phyloP scores from a whole-genome alignment of 495 filamentous ascomycete genomes.

The Trichoderma virens region DNA sequence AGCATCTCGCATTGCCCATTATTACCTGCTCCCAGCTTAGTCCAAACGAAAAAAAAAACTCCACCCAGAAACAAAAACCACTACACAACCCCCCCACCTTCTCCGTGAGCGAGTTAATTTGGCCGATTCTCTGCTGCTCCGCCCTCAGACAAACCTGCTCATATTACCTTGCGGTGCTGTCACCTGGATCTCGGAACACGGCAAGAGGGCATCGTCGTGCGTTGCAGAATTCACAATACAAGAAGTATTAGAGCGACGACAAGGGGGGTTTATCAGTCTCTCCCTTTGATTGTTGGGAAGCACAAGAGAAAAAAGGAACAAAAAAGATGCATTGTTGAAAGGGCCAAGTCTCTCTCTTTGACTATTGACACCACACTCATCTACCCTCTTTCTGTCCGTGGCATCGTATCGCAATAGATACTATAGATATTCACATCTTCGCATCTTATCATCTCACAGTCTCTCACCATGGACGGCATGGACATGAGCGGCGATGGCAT shows the following conservation, averaged over 20 bases:
- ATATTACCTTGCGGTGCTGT: neutral
- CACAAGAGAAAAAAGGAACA: too few species aligned
- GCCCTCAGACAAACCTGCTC: conserved; percentile 6
- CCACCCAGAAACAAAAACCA: neutral
- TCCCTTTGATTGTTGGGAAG: neutral
- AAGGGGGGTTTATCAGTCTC: too few species aligned
- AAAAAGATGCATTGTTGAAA: too few species aligned
- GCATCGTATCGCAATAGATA: too few species aligned
- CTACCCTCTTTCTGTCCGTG: too few species aligned
- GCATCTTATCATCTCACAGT: neutral
- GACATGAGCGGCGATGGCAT: conserved; percentile 22
- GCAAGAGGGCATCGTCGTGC: neutral
- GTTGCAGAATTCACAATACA: too few species aligned
- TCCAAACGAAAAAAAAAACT: neutral
- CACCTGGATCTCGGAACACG: neutral
- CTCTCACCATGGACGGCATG: conserved; percentile 16
- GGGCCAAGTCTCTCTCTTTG: too few species aligned
- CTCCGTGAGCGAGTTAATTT: neutral
- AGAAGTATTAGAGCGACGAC: too few species aligned
- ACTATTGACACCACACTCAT: neutral
- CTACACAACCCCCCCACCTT: neutral
- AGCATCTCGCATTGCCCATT: too few species aligned
- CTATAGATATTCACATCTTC: neutral
- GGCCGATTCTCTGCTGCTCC: neutral
- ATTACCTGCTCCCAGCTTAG: too few species aligned